A percentile compares a stretch with the other conserved stretches of the same genome.
phyloP scores from a whole-genome alignment of 345 rosid genomes.

The Eucalyptus viminalis region DNA sequence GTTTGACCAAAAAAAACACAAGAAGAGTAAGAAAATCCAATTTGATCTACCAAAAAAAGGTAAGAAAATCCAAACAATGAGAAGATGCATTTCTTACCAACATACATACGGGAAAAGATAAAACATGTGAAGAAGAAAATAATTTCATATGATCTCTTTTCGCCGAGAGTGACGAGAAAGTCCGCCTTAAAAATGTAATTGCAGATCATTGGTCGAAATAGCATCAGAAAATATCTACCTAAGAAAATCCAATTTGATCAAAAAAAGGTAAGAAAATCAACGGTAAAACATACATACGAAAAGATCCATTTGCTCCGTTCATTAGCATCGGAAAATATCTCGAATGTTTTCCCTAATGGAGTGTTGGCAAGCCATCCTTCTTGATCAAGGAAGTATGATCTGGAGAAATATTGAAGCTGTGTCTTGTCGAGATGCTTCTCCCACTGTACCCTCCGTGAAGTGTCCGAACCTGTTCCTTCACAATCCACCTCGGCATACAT shows the following conservation, averaged over 20 bases:
- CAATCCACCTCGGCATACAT: constrained; percentile 3
- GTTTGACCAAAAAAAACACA: too few relatives aligned
- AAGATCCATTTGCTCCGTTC: neutral
- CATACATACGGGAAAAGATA: neutral
- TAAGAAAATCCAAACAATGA: neutral
- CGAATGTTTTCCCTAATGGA: neutral
- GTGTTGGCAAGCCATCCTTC: constrained; percentile 11
- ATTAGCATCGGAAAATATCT: too few relatives aligned
- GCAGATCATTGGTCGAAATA: neutral
- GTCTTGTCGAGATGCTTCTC: neutral
- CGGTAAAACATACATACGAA: too few relatives aligned
- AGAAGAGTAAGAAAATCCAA: too few relatives aligned
- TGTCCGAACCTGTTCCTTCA: constrained; percentile 4
- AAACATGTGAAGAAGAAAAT: neutral
- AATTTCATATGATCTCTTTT: neutral
- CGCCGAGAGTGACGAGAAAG: neutral
- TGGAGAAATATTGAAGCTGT: neutral
- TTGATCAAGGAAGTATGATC: constrained; percentile 2
- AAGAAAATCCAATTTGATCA: too few relatives aligned
- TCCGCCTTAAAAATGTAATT: neutral
- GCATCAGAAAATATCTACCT: neutral
- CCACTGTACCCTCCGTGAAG: constrained; percentile 10
- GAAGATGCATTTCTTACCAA: neutral
- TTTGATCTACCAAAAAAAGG: too few relatives aligned
- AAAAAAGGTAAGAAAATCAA: neutral